Evolutionary conservation across 495 filamentous ascomycete genomes (phyloP), one percentile per base, ranked within the genome.

Genomic region (Arthonia radiata): DNA sequence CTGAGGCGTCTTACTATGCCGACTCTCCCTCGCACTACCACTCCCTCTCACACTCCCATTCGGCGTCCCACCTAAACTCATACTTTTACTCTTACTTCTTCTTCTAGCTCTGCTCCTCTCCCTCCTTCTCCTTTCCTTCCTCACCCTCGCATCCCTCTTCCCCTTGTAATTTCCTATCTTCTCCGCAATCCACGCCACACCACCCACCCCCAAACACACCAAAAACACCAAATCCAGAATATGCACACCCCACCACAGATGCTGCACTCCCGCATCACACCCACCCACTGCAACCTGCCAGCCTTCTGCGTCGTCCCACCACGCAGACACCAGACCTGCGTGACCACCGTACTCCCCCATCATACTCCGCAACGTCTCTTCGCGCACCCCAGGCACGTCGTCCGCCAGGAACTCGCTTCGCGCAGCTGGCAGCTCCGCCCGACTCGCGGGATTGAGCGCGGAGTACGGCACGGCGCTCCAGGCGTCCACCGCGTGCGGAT

Each of bases 341-440:
- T 90, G 81, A 3, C 86, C 86, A 12, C 66, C 69, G 40, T 67
- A 94, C 15, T 74, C 74, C 14, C 83, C 86, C 86, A 97, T 97
- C 86, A 97, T 93, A 37, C 79, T 90, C n/a, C 79, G 63, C 4
- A 94, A 72, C 0, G 86, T 97, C 28, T 93, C 64, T 48, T 94
- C 86, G 2, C 81, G 53, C n/a, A 92, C 54, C 1, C 62, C 64
- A 1, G 63, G 61, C 3, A 46, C 30, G 2, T 38, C 39, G 4
- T 32, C 31, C 8, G 27, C 34, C 0, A 52, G 53, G 26, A n/a
- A 24, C 19, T 29, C 27, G 11, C 23, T 46, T 49, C n/a, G 44
- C 47, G 30, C 28, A 42, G 13, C 43, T 24, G 24, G 25, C n/a
- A n/a, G n/a, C n/a, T n/a, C n/a, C n/a, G n/a, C n/a, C n/a, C n/a